Percentiles rank a stretch among this genome's conserved stretches.
phyloP scores from a whole-genome alignment of 2,329 filamentous ascomycete genomes.

The Calonectria hawksworthii region DNA sequence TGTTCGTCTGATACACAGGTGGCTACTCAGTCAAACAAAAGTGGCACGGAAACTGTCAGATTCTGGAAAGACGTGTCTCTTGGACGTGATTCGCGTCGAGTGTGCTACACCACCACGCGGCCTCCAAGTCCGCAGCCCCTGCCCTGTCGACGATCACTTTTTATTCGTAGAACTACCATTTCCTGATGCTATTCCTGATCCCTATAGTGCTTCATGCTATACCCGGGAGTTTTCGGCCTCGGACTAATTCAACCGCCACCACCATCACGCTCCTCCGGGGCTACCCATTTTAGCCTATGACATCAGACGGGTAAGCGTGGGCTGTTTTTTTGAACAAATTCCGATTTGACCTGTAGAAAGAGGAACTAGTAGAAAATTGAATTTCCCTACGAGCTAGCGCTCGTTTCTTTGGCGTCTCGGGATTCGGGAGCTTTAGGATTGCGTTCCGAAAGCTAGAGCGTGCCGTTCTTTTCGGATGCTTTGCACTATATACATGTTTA shows the following conservation, averaged over 20 bases:
- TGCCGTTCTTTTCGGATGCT: neutral
- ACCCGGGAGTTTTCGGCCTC: neutral
- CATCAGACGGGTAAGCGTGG: neutral
- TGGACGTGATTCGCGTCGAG: neutral
- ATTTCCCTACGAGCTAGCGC: neutral
- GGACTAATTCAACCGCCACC: neutral
- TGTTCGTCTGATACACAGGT: conserved; percentile 14
- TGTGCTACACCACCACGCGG: conserved; percentile 14
- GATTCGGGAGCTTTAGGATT: neutral
- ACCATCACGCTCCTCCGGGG: neutral
- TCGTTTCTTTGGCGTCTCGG: too few species aligned
- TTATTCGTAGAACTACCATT: neutral
- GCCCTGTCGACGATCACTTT: neutral
- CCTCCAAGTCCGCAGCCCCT: neutral
- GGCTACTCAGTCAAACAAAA: conserved; percentile 3
- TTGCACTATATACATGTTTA: too few species aligned
- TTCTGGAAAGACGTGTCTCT: neutral
- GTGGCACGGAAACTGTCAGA: neutral
- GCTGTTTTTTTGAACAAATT: neutral
- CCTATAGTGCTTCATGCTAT: conserved; percentile 4
- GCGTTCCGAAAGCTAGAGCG: neutral
- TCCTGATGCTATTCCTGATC: neutral
- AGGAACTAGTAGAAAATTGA: neutral
- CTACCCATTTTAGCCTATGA: neutral
- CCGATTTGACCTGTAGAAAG: neutral